These are phyloP conservation scores for Noccaea bulbosa DNA, from an alignment of 345 rosid genomes.

Conservation along the genomic window DNA sequence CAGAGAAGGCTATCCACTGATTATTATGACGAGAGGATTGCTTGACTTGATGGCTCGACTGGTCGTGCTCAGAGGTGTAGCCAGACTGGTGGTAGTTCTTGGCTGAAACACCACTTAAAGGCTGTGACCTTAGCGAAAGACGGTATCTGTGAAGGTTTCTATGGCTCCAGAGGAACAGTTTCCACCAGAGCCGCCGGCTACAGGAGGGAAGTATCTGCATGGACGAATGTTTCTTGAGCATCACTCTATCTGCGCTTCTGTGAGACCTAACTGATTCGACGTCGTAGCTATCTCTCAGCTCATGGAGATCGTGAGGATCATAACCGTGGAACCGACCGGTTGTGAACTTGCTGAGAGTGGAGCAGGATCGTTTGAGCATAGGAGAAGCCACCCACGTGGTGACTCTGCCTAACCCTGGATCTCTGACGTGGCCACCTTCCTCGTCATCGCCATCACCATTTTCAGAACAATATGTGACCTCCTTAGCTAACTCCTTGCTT, in stretches of 20 bases:
- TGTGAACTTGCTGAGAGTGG: slow-evolving; percentile 54
- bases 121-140: slow-evolving; percentile 46
- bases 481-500: slow-evolving; percentile 15
- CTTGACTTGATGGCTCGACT: slow-evolving; percentile 7
- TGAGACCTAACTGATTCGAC: slow-evolving; percentile 57
- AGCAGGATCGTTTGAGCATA: slow-evolving; percentile 80
- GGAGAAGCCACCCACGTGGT: slow-evolving; percentile 67
- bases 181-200: slow-evolving; percentile 85
- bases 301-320: slow-evolving; percentile 51
- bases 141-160: slow-evolving; percentile 66
- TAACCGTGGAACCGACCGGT: slow-evolving; percentile 46
- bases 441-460: slow-evolving; percentile 39
- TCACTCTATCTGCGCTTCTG: slow-evolving; percentile 84
- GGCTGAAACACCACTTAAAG: slow-evolving; percentile 25
- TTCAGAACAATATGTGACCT: slow-evolving; percentile 34
- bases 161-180: slow-evolving; percentile 93
- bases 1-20: slow-evolving; percentile 86
- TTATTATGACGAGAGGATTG: slow-evolving; percentile 35
- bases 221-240: slow-evolving; percentile 89
- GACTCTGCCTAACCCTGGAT: slow-evolving; percentile 69
- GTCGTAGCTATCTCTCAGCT: slow-evolving; percentile 32
- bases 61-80: slow-evolving; percentile 68
- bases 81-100: slow-evolving; percentile 71
- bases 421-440: slow-evolving; percentile 76
- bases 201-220: slow-evolving; percentile 93